These are phyloP conservation scores for Exophiala viscosa DNA, from an alignment of 2,329 filamentous ascomycete species.

Conservation along the genomic window DNA sequence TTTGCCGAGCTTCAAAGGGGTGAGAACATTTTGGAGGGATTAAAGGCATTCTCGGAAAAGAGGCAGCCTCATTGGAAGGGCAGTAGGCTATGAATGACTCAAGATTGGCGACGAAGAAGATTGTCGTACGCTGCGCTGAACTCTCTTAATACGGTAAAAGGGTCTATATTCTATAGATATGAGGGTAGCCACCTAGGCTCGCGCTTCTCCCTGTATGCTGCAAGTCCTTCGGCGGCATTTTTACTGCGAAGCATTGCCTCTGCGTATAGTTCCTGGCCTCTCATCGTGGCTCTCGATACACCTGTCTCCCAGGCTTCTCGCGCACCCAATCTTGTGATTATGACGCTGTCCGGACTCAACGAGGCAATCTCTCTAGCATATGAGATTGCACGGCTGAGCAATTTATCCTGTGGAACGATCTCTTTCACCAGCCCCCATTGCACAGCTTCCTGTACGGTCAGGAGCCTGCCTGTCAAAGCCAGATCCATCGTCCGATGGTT, in stretches of 20 bases:
- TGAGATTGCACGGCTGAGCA: no score
- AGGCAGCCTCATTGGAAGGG: constrained; percentile 61
- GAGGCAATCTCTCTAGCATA: constrained; percentile 43
- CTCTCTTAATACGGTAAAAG: no score
- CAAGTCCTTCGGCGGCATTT: constrained; percentile 72
- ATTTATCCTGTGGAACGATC: no score
- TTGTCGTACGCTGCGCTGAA: no score
- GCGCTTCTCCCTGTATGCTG: constrained; percentile 72
- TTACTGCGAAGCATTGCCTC: constrained; percentile 37
- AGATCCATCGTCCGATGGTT: no score
- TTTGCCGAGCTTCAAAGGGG: constrained; percentile 11
- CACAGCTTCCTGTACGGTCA: no score
- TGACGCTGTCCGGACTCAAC: constrained; percentile 68
- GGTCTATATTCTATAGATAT: not conserved
- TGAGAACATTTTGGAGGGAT: constrained; percentile 71
- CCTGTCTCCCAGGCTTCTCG: constrained; percentile 68
- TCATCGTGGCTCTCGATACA: constrained; percentile 58
- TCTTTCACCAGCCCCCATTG: no score
- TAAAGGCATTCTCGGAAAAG: constrained; percentile 73
- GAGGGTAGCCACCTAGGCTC: constrained; percentile 56
- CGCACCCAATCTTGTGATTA: constrained; percentile 67
- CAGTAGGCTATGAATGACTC: constrained; percentile 1
- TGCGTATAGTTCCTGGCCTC: constrained; percentile 29
- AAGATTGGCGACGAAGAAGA: no score
- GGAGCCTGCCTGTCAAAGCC: no score